Base-by-base conservation (phyloP, 768 basidiomycete genomes). In the Leucosporidium yakuticum region DNA sequence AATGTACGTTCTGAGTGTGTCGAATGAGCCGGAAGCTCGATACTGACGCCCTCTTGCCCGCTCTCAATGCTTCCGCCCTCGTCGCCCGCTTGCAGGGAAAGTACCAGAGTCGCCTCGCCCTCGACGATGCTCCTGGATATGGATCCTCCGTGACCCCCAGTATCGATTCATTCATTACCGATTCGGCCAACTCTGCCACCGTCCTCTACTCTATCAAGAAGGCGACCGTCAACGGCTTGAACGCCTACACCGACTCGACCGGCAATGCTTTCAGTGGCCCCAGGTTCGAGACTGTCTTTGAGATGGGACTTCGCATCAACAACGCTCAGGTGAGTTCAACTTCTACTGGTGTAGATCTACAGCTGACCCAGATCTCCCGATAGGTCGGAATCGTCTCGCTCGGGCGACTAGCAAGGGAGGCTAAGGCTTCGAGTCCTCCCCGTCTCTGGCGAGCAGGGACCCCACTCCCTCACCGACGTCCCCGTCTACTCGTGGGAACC, bases 171-270 rank as follows among this genome's bases (percentile, higher is more conserved):
- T 69, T 50, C 68, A 70, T 74, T 44, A 69, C 74, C 27, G 75
- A 78, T 63, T 79, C 78, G 9, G 80, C 80, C 73, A 81, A 80
- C 74, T 78, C 77, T 5, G 80, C 80, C 6, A 78, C 79, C 4
- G 77, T 79, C 1, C 73, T 81, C 20, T 77, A 76, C 69, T 69
- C 78, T 3, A 79, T 79, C 44, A 71, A 76, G 64, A 78, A 78
- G 66, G 57, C 76, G 47, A 79, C 79, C 44, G 80, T 80, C 31
- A 80, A 80, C 67, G 79, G 78, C 34, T 69, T 79, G 21, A 78
- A 78, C 63, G 77, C 75, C 21, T 80, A 79, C 73, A 74, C 74
- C 14, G 78, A 78, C 61, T 73, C 67, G 23, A 78, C 78, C 25
- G 74, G 73, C 4, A 64, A 74, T 31, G 67, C 72, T 19, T 77